Conservation (phyloP, 2,329 filamentous ascomycete genomes). For the Dothiorella sarmentorum region DNA sequence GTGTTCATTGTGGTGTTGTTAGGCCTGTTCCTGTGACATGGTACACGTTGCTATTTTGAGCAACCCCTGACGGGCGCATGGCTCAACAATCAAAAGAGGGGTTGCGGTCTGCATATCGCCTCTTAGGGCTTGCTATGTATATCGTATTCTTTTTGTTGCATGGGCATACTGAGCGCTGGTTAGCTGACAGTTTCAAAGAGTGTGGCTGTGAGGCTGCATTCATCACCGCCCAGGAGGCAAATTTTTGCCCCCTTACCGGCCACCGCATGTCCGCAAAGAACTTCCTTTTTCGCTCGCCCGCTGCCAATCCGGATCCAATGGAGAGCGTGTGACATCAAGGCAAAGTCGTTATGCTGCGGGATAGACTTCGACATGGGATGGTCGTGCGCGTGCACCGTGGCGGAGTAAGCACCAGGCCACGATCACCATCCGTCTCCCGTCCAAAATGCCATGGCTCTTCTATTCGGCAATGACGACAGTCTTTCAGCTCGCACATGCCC, state of each 20-base stretch:
- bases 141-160: constrained; percentile 1
- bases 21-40: background rate
- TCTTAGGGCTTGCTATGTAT: constrained; percentile 1
- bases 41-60: constrained; percentile 1
- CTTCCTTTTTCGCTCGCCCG: background rate
- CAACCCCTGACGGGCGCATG: background rate
- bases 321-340: background rate
- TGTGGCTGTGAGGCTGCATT: constrained; percentile 1
- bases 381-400: background rate
- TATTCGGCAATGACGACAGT: background rate
- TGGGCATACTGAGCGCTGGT: background rate
- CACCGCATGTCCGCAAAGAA: background rate
- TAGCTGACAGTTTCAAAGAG: constrained; percentile 3
- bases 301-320: background rate
- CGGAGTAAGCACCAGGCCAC: constrained; percentile 3
- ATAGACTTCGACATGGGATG: background rate
- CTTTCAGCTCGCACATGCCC: background rate
- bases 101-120: background rate
- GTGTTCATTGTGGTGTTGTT: background rate
- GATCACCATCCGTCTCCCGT: background rate
- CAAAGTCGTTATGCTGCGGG: background rate
- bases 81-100: background rate
- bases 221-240: constrained; percentile 3
- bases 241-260: constrained; percentile 1
- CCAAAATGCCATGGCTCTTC: background rate